Conservation (phyloP, 805 yeast genomes). For the Candida yuanshanica region DNA sequence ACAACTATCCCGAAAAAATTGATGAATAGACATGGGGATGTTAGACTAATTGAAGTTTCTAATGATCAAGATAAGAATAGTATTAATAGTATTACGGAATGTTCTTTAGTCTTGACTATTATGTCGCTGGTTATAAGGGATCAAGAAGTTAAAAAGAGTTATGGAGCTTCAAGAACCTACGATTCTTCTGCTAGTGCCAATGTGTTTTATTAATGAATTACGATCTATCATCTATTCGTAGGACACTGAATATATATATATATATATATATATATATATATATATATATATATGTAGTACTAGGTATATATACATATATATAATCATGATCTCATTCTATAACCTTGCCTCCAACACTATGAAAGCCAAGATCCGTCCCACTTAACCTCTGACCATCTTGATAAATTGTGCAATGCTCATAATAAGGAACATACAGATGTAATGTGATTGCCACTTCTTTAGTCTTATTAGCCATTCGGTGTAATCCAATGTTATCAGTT, state of each 20-base stretch:
- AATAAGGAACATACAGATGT: constrained; percentile 39
- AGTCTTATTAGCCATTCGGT: constrained; percentile 28
- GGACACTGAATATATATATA: not conserved
- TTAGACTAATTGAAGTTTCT: constrained; percentile 18
- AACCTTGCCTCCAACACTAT: constrained; percentile 1
- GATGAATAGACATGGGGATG: constrained; percentile 17
- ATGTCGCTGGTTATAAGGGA: constrained; percentile 23
- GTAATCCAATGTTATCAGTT: constrained; percentile 40
- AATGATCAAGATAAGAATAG: constrained; percentile 7
- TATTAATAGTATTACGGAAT: constrained; percentile 13
- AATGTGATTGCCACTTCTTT: constrained; percentile 31
- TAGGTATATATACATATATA: not conserved
- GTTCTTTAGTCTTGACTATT: constrained; percentile 17
- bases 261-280: too few relatives aligned
- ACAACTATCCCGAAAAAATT: constrained; percentile 12
- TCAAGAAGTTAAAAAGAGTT: constrained; percentile 18
- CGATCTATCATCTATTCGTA: not conserved
- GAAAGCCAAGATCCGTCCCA: not conserved
- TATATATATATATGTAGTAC: too few relatives aligned
- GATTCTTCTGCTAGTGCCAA: constrained; percentile 12
- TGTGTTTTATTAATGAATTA: not conserved
- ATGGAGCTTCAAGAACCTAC: constrained; percentile 18
- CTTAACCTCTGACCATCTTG: constrained; percentile 2
- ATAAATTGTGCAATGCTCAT: constrained; percentile 2
- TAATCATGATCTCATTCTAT: not conserved